Base-by-base conservation (phyloP, 129 eudicot species). In the Scalesia atractyloides region DNA sequence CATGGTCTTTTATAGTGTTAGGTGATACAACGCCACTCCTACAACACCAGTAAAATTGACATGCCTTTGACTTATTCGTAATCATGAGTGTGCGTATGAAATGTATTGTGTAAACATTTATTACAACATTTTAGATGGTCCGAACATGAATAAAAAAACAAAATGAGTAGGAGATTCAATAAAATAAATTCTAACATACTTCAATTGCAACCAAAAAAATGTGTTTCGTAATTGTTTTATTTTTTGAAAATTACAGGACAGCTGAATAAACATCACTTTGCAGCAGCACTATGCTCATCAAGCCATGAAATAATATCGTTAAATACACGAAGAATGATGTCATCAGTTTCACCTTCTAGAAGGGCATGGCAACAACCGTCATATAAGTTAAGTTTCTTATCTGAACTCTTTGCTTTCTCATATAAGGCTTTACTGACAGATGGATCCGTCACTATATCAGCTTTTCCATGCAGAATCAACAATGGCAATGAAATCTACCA, bases 261-360 rank as follows among this genome's bases (percentile, higher is more conserved):
- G 9, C 70, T 46, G 1, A 24, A 58, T 14, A 17, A 30, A 78
- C 48, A 60, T 37, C 71, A 30, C 5, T 30, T 30, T 3, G 34
- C 69, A 52, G 33, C 58, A 14, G 73, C 43, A 64, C 86, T 68
- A 67, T 64, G 99, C 60, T 83, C 86, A 11, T 95, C 88, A 5
- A 95, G 88, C 99, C 99, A 95, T 44, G 94, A 60, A 26, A 88
- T 70, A 53, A 90, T 84, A 64, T 95, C 96, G 54, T 57, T 82
- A 48, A 95, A 79, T 39, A 91, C 91, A 44, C 78, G 56, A 61
- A 64, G 65, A 64, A 90, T 91, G 60, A 75, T 48, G 53, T 91
- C 97, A 80, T 95, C 99, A 0, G 91, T 86, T 82, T 95, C 99
- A 34, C 99, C 99, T 70, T 90, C 99, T 5, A 95, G 84, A 73